Evolutionary conservation across 169 alveolate species (phyloP), one percentile per base, ranked within the genome.

Genomic region (Plasmodium malariae): DNA sequence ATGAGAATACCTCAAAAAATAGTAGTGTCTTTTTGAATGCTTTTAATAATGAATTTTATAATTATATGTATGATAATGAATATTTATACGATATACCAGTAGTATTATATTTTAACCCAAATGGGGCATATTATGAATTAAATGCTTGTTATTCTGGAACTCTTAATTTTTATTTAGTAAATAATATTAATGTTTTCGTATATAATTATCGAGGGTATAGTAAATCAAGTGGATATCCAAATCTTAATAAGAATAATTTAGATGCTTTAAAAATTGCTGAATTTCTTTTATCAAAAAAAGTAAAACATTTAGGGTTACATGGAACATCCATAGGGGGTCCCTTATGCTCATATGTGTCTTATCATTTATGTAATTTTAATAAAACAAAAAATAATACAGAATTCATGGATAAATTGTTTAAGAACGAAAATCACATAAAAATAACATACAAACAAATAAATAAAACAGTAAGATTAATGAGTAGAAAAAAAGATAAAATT

Each of bases 281-380:
- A 34, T 83, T 49, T 83, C 85, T 83, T 49, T 68, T 83, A 28
- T 83, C 91, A 17, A 65, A 59, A 71, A 69, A 55, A 14, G 80
- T 83, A 21, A 83, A 83, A 83, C 51, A 83, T 83, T 83, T 83
- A 83, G 91, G 91, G 30, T 43, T 83, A 36, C 91, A 83, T 37
- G 91, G 91, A 55, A 83, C 74, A 49, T 83, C 91, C 11, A 83
- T 83, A 36, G 91, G 91, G 12, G 91, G 91, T 9, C 91, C 91
- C 21, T 71, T 83, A 37, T 83, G 91, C 19, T 83, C 85, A 7
- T 83, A 67, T 60, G 91, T 83, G 7, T 67, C 91, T 9, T 83
- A 83, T 48, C 91, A 83, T 68, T 71, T 83, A 17, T 36, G 85
- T 45, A 83, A 69, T 68, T 68, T 83, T 67, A 55, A 83, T 30